phyloP scores from a whole-genome alignment of 768 basidiomycete genomes.

The Lactarius evosmus region DNA sequence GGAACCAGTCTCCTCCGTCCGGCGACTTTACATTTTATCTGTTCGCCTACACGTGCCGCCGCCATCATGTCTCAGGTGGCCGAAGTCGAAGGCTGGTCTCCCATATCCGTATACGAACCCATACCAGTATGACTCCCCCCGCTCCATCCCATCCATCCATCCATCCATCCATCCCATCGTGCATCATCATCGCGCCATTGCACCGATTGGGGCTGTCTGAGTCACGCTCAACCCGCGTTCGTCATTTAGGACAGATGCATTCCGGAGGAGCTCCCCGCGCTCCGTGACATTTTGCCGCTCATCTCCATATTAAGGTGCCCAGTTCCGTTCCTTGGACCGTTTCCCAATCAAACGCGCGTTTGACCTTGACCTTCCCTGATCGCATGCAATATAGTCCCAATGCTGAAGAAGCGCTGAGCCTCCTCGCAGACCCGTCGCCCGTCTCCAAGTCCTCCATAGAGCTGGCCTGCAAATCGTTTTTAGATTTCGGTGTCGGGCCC shows the following conservation, averaged over 20 bases:
- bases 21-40: slow-evolving; percentile 73
- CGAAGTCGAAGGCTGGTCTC: slow-evolving; percentile 54
- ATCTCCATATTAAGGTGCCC: slow-evolving; percentile 68
- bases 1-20: slow-evolving; percentile 52
- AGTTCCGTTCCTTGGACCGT: slow-evolving; percentile 9
- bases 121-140: slow-evolving; percentile 83
- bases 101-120: slow-evolving; percentile 77
- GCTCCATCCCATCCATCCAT: too few species aligned
- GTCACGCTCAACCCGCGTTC: background rate
- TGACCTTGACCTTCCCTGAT: background rate
- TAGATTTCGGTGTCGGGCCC: slow-evolving; percentile 55
- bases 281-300: slow-evolving; percentile 53
- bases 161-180: too few species aligned
- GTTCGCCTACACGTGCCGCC: slow-evolving; percentile 70
- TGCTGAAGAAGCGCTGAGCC: slow-evolving; percentile 72
- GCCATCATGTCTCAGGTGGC: slow-evolving; percentile 63
- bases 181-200: background rate
- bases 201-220: slow-evolving; percentile 13
- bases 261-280: slow-evolving; percentile 71
- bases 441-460: slow-evolving; percentile 56
- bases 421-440: slow-evolving; percentile 54
- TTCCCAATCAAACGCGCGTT: background rate
- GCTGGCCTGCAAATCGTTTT: slow-evolving; percentile 59
- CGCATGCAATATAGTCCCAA: slow-evolving; percentile 55
- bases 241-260: slow-evolving; percentile 65